Evolutionary conservation across 169 alveolate genomes (phyloP).

Genomic region (Fabrea salina): DNA sequence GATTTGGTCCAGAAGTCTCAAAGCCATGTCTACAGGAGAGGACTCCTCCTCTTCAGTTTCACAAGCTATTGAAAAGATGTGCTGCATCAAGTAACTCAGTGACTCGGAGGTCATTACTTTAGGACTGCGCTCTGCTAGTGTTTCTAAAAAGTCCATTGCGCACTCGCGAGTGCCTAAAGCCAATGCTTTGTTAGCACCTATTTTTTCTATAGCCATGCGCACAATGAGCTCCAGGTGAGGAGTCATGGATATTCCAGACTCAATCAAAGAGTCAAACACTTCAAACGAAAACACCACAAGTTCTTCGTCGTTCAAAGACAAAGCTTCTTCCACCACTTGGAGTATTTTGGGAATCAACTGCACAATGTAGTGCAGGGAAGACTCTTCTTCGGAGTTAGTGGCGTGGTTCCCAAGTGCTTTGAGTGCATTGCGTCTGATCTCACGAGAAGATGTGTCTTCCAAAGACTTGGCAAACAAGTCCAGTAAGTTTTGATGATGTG

Average conservation of each 20-base stretch:
- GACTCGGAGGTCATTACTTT: background rate
- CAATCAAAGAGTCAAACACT: conserved; percentile 11
- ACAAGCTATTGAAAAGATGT: background rate
- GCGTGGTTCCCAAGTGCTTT: conserved; percentile 20
- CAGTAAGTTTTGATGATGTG: conserved; percentile 11
- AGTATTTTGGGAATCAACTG: conserved; percentile 1
- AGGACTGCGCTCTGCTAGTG: background rate
- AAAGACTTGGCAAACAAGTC: background rate
- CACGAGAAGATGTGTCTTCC: conserved; percentile 12
- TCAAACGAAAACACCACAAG: conserved; percentile 4
- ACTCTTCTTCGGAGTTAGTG: background rate
- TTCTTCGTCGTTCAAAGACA: background rate
- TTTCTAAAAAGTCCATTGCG: conserved; percentile 26
- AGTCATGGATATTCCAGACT: background rate
- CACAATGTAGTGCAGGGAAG: background rate
- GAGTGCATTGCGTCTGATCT: background rate
- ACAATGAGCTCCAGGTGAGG: background rate
- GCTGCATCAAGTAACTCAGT: background rate
- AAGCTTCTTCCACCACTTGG: background rate
- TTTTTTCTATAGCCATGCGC: background rate
- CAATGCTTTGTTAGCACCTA: conserved; percentile 2
- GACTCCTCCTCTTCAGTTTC: conserved; percentile 26
- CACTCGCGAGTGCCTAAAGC: conserved; percentile 2
- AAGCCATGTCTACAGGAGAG: conserved; percentile 26
- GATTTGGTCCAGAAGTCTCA: background rate